These are phyloP conservation scores for Aspergillus floridensis DNA, from an alignment of 2,329 filamentous ascomycete genomes.

Conservation along the genomic window DNA sequence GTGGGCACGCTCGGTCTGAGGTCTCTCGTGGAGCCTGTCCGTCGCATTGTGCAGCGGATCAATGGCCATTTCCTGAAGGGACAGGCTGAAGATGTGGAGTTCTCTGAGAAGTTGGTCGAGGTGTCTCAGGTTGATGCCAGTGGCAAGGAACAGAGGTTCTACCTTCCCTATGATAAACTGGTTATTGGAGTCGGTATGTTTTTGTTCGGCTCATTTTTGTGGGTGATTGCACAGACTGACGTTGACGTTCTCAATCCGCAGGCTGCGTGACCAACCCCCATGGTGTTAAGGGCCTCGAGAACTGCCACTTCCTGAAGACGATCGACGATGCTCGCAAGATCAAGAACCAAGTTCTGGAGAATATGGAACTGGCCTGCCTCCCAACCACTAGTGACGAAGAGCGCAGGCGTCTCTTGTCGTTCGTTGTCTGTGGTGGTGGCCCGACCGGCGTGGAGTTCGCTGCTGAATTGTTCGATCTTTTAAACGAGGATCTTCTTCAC, in stretches of 20 bases:
- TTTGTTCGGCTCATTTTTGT: background rate
- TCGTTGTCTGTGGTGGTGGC: slow-evolving; percentile 92
- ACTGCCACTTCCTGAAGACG: slow-evolving; percentile 93
- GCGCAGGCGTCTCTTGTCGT: slow-evolving; percentile 80
- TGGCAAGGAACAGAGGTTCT: slow-evolving; percentile 78
- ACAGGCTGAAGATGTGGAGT: slow-evolving; percentile 82
- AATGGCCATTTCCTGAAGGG: slow-evolving; percentile 88
- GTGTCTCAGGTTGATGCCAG: slow-evolving; percentile 68
- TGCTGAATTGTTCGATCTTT: slow-evolving; percentile 89
- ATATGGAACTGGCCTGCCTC: slow-evolving; percentile 87
- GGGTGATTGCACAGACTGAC: slow-evolving; percentile 7
- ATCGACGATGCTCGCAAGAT: slow-evolving; percentile 89
- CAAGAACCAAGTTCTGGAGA: slow-evolving; percentile 81
- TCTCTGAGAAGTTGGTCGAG: slow-evolving; percentile 87
- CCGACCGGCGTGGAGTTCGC: slow-evolving; percentile 98
- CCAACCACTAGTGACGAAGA: slow-evolving; percentile 89
- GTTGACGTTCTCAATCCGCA: slow-evolving; percentile 18
- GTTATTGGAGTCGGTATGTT: slow-evolving; percentile 74
- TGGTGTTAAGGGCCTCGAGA: slow-evolving; percentile 88
- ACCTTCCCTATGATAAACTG: slow-evolving; percentile 95
- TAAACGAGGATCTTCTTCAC: slow-evolving; percentile 86
- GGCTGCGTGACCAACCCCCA: slow-evolving; percentile 90
- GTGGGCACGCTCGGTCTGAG: slow-evolving; percentile 91
- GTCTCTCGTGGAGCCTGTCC: slow-evolving; percentile 88
- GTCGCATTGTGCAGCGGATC: slow-evolving; percentile 74